These are phyloP conservation scores for Neopestalotiopsis sp. DNA, from an alignment of 2,329 filamentous ascomycete species.

Conservation along the genomic window DNA sequence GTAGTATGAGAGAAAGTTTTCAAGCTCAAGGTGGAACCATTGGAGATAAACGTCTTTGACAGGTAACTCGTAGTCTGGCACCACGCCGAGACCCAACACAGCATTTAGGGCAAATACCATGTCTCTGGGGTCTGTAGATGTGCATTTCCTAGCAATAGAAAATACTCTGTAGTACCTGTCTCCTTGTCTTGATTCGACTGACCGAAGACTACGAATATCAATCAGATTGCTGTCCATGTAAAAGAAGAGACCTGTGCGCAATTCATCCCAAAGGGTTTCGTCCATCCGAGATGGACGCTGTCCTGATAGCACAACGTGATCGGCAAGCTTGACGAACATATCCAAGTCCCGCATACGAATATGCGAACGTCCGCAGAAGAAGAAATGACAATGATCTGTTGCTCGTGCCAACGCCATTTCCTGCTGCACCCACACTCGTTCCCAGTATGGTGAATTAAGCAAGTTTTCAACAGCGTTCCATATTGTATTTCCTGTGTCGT, in stretches of 20 bases:
- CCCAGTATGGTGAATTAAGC: background rate
- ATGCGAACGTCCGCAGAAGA: background rate
- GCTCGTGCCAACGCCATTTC: background rate
- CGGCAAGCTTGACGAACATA: background rate
- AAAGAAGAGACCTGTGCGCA: too few relatives aligned
- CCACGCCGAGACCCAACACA: background rate
- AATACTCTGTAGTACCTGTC: too few relatives aligned
- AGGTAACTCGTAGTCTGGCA: background rate
- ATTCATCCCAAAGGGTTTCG: too few relatives aligned
- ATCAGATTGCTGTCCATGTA: too few relatives aligned
- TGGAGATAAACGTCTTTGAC: slow-evolving; percentile 4
- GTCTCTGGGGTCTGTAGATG: slow-evolving; percentile 1
- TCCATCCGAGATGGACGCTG: too few relatives aligned
- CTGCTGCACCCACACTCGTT: background rate
- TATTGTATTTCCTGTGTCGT: too few relatives aligned
- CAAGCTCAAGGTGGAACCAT: background rate
- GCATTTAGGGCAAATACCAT: background rate
- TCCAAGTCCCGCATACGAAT: background rate
- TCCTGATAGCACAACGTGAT: too few relatives aligned
- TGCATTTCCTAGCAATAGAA: background rate
- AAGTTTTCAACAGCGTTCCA: background rate
- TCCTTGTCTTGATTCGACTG: too few relatives aligned
- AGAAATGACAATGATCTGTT: background rate
- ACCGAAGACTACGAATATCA: too few relatives aligned
- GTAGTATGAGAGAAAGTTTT: too few relatives aligned